Evolutionary conservation across 73 alveolate species (phyloP), one percentile per base, ranked within the genome.

Genomic region (Paramecium caudatum): DNA sequence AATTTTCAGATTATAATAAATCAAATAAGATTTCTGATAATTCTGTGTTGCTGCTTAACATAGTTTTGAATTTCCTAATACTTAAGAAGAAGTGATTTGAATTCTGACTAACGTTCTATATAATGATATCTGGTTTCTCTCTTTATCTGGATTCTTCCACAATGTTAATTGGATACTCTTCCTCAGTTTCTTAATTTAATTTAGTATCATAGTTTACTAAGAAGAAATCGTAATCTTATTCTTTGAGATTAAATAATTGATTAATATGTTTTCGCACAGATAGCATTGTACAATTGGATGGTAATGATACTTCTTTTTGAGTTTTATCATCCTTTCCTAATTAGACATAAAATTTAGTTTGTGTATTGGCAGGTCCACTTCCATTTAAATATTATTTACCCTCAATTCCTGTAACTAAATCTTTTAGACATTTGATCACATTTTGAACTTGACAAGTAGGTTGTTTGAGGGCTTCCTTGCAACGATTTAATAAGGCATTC

Each of bases 261-360:
- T 39, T 39, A 2, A 74, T 41, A 21, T 74, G 46, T 45, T 74
- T 74, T 74, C 88, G 36, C 7, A 43, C 39, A 0, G 55, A 63
- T 43, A 74, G 43, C 5, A 74, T 1, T 34, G 88, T 74, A 10
- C 37, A 27, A 74, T 74, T 74, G 6, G 88, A 74, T 19, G 88
- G 88, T 19, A 74, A 12, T 0, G 43, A 74, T 41, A 74, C 23
- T 41, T 74, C 88, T 74, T 74, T 74, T 7, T 15, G 19, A 2
- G 62, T 74, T 45, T 74, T 74, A 1, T 74, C 88, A 74, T 74
- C 88, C 65, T 74, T 74, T 5, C 70, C 88, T 4, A 74, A 0
- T 74, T 74, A 39, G 10, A 74, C 68, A 8, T 30, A 27, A 10
- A 74, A 45, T 43, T 74, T 74, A 2, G 88, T 74, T 0, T 2